Base-by-base conservation (phyloP, 495 filamentous ascomycete species). In the Daldinia caldariorum region DNA sequence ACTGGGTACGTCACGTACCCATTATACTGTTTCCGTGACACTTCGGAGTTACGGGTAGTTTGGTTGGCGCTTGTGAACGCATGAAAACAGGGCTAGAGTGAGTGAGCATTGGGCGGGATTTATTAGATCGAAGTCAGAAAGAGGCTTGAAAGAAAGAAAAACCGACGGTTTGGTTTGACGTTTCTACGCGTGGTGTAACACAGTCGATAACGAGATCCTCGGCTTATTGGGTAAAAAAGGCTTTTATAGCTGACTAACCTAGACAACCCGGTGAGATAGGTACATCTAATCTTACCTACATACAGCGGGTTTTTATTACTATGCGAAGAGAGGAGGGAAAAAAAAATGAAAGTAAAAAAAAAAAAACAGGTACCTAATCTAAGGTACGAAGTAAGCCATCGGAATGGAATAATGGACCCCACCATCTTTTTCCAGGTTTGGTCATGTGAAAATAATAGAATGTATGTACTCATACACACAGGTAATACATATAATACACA, bases 191-290 rank as follows among this genome's bases (percentile, higher is more conserved):
- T 50, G 31, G 69, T 63, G 69, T 72, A 72, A 68, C 64, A 64
- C 50, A 64, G 69, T 41, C 51, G 26, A 47, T 55, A 45, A 43
- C 31, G 32, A 50, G 49, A 59, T 43, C 47, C 32, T 16, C 8
- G 61, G 64, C 58, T 69, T 59, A 77, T 77, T 77, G 72, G 74
- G 59, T 50, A 57, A 43, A 45, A 16, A 16, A 20, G 22, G 18
- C 18, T 43, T 47, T 62, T 62, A 67, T 73, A 75, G 71, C 69
- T 74, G 72, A 72, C 67, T 57, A 69, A 69, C 67, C 70, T 72
- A 72, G 65, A 73, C 63, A 63, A 71, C 39, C 67, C 72, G 72
- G 75, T 77, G 70, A 77, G 75, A 77, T 38, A 57, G 29, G 14
- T 32, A 29, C 10, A 32, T 18, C 2, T 8, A 32, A 35, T 70